Percentiles rank a stretch among this genome's conserved stretches.
These are phyloP conservation scores for Brettanomyces anomalus DNA, from an alignment of 805 yeast genomes.

Conservation along the genomic window DNA sequence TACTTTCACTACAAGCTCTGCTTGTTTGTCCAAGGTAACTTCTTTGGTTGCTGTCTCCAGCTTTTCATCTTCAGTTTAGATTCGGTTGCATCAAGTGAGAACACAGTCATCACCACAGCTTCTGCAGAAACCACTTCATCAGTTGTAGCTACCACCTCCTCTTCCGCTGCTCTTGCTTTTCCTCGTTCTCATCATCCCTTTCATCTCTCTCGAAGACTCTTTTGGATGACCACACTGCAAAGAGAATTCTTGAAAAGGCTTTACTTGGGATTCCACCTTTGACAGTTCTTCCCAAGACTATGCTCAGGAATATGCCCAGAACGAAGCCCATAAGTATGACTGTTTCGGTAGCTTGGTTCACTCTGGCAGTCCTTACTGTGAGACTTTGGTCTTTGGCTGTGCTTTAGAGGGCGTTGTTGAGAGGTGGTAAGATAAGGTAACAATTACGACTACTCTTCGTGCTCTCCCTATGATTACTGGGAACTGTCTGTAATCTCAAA, in stretches of 20 bases:
- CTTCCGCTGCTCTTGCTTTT: slow-evolving; percentile 9
- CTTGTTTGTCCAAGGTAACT: background rate
- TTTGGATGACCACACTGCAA: slow-evolving; percentile 51
- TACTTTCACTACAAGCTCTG: background rate
- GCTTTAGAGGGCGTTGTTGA: slow-evolving; percentile 46
- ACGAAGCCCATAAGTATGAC: slow-evolving; percentile 39
- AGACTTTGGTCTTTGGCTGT: slow-evolving; percentile 68
- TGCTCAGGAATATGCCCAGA: no score
- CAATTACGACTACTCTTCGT: slow-evolving; percentile 42
- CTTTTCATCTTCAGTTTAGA: slow-evolving; percentile 1
- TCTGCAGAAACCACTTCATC: slow-evolving; percentile 12
- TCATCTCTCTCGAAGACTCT: slow-evolving; percentile 26
- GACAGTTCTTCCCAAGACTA: slow-evolving; percentile 49
- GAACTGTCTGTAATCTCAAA: slow-evolving; percentile 59
- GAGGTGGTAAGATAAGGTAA: slow-evolving; percentile 67
- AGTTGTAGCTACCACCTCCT: slow-evolving; percentile 12
- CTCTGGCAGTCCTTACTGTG: slow-evolving; percentile 63
- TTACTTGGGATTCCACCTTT: slow-evolving; percentile 45
- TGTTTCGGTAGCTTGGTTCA: slow-evolving; percentile 58
- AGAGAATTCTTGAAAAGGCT: slow-evolving; percentile 50
- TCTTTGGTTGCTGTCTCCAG: no score
- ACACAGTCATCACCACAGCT: slow-evolving; percentile 10
- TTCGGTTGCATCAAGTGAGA: slow-evolving; percentile 11
- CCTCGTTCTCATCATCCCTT: slow-evolving; percentile 11
- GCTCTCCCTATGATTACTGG: slow-evolving; percentile 45